A percentile compares a stretch with the other conserved stretches of the same genome.
Evolutionary conservation across 169 alveolate species (phyloP).

Genomic region (Plasmodium gaboni): DNA sequence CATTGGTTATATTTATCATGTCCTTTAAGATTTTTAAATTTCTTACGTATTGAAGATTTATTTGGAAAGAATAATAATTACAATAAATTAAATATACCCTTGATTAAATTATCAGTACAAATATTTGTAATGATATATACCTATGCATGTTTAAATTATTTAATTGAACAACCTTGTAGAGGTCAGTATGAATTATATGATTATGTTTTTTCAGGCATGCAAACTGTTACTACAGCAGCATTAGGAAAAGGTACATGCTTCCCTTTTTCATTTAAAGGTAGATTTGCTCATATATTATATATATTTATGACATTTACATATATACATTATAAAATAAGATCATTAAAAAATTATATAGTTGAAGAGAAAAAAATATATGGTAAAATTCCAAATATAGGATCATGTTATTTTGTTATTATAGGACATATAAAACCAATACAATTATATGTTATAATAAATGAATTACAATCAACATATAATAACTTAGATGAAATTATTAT

Average conservation of each 20-base stretch:
- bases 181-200: slow-evolving; percentile 65
- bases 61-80: slow-evolving; percentile 34
- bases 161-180: slow-evolving; percentile 73
- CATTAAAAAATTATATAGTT: slow-evolving; percentile 56
- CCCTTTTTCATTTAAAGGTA: slow-evolving; percentile 32
- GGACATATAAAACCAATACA: slow-evolving; percentile 70
- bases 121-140: slow-evolving; percentile 67
- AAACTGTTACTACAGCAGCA: slow-evolving; percentile 73
- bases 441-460: slow-evolving; percentile 47
- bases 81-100: slow-evolving; percentile 36
- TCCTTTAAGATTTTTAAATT: slow-evolving; percentile 63
- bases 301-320: slow-evolving; percentile 71
- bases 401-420: slow-evolving; percentile 67
- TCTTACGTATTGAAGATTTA: slow-evolving; percentile 60
- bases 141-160: slow-evolving; percentile 51
- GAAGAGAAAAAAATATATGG: slow-evolving; percentile 72
- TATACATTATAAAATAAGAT: slow-evolving; percentile 71
- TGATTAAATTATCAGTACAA: slow-evolving; percentile 38
- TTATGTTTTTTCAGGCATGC: slow-evolving; percentile 75
- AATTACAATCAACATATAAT: slow-evolving; percentile 36
- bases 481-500: slow-evolving; percentile 65
- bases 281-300: slow-evolving; percentile 44
- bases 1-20: slow-evolving; percentile 67
- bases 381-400: slow-evolving; percentile 44
- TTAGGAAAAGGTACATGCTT: slow-evolving; percentile 74